These are phyloP conservation scores for Aspergillus melleus DNA, from an alignment of 2,329 filamentous ascomycete genomes.

Conservation along the genomic window DNA sequence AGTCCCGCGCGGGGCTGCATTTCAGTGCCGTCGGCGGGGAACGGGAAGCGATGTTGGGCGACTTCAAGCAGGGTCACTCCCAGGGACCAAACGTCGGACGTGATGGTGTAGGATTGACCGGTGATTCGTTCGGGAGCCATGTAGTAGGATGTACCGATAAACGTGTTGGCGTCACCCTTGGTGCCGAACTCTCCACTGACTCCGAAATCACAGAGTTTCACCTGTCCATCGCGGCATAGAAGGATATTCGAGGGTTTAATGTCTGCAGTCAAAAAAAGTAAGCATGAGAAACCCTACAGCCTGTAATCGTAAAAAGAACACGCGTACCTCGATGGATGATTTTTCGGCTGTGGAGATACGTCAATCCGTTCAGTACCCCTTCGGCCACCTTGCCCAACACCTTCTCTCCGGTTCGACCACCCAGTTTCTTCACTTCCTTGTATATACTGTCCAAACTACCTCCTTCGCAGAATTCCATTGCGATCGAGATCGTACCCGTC, in stretches of 20 bases:
- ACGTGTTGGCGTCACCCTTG: conserved; percentile 97
- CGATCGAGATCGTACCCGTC: conserved; percentile 96
- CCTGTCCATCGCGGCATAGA: conserved; percentile 84
- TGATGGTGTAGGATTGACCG: conserved; percentile 96
- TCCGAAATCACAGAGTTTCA: conserved; percentile 98
- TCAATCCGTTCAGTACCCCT: conserved; percentile 88
- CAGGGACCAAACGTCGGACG: conserved; percentile 96
- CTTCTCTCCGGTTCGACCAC: conserved; percentile 93
- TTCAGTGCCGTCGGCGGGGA: conserved; percentile 93
- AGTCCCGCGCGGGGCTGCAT: conserved; percentile 90
- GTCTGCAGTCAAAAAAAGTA: conserved; percentile 52
- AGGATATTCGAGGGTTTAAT: conserved; percentile 99
- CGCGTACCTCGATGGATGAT: conserved; percentile 80
- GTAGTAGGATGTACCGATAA: conserved; percentile 98
- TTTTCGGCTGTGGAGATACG: conserved; percentile 90
- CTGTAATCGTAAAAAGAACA: background rate
- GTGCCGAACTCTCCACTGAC: conserved; percentile 98
- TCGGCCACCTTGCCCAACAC: conserved; percentile 96
- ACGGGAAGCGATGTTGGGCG: conserved; percentile 97
- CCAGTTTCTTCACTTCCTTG: conserved; percentile 92
- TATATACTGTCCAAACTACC: conserved; percentile 96
- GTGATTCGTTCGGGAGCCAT: conserved; percentile 99
- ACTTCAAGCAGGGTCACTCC: conserved; percentile 97
- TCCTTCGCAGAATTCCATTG: conserved; percentile 98
- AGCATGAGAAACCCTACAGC: background rate